These are phyloP conservation scores for Paramecium sexaurelia DNA, from an alignment of 73 alveolate species.

Conservation along the genomic window DNA sequence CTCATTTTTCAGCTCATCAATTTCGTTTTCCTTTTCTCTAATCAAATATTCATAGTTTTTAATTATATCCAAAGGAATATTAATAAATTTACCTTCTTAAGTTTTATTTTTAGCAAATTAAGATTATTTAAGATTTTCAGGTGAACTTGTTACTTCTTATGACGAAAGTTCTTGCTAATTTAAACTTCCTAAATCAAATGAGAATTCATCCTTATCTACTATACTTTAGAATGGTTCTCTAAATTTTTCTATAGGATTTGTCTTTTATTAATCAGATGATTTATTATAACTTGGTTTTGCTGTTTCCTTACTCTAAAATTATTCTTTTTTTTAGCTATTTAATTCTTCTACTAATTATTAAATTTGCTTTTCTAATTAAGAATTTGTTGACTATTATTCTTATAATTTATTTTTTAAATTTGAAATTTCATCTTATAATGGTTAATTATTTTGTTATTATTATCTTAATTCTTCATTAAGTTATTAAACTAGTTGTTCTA, in stretches of 20 bases:
- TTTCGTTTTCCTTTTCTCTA: neutral
- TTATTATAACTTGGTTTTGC: neutral
- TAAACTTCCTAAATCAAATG: slow-evolving; percentile 1
- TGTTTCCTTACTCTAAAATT: neutral
- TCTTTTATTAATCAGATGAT: neutral
- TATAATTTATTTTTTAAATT: neutral
- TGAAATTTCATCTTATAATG: neutral
- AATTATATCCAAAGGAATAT: neutral
- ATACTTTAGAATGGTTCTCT: neutral
- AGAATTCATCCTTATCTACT: neutral
- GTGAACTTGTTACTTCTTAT: slow-evolving; percentile 6
- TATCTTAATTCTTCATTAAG: neutral
- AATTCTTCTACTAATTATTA: neutral
- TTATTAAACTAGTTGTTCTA: neutral
- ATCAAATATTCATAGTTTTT: neutral
- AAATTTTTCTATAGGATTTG: neutral
- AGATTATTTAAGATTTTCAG: neutral
- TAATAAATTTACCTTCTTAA: neutral
- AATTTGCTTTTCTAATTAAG: neutral
- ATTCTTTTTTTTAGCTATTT: neutral
- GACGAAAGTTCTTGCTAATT: neutral
- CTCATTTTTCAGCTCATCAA: neutral
- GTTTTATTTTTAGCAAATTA: neutral
- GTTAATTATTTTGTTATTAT: neutral
- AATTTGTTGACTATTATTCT: neutral